Evolutionary conservation across 352 stramenopile species (phyloP), one percentile per base, ranked within the genome.

Genomic region (Pythium apleroticum): DNA sequence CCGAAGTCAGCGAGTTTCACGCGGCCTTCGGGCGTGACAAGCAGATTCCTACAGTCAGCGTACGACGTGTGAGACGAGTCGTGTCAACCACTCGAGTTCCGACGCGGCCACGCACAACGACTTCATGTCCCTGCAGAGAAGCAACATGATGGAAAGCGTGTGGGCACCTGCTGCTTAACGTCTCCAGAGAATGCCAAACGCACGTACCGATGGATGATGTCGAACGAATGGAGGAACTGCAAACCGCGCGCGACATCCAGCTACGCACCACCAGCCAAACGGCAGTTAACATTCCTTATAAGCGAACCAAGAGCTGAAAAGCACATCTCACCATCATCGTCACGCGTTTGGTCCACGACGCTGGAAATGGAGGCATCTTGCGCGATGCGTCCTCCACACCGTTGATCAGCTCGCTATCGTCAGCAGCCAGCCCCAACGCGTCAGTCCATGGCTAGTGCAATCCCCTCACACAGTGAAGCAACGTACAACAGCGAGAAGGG

Each of bases 1-100:
- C 85, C 85, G 48, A 94, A 94, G 57, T 94, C 85, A 28, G 82
- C 84, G 39, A 93, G 69, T 56, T 93, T 93, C 10, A 90, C 80
- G 45, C 81, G 66, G 15, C 85, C 85, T 71, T 91, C 82, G 11
- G 72, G 69, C 4, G 82, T 91, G 55, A 93, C 76, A 33, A 93
- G 74, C 31, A 93, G 60, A 52, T 93, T 93, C 46, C 85, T 93
- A 65, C 25, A 41, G 33, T 12, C 8, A 17, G 33, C 30, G 10
- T 9, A 33, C 30, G 30, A 33, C 30, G 30, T 33, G 30, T 33
- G 30, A 33, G 30, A 33, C 10, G 30, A 33, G 5, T 33, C 30
- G 30, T 33, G 5, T 5, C 30, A 33, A 33, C 5, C 30, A n/a
- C 30, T 33, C 30, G 10, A 33, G 30, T 33, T 33, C 30, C 12